These are phyloP conservation scores for Raddia distichophylla DNA, from an alignment of 176 grass and related monocot genomes.

Conservation along the genomic window DNA sequence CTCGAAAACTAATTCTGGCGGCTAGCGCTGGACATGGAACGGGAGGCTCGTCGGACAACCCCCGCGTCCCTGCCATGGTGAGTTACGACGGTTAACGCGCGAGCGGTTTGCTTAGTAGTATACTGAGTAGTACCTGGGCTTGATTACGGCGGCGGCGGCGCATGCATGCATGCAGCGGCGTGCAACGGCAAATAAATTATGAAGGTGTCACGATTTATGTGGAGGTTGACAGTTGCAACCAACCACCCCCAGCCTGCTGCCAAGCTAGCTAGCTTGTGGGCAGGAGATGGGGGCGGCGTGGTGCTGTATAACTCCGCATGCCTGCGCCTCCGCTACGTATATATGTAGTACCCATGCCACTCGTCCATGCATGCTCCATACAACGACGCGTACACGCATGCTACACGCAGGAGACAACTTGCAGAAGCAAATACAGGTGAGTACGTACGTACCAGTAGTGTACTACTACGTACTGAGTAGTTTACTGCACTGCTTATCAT, in stretches of 20 bases:
- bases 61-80: too few species aligned
- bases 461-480: too few species aligned
- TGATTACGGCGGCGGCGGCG: conserved; percentile 13
- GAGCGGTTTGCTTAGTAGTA: too few species aligned
- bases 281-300: conserved; percentile 34
- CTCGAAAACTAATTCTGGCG: too few species aligned
- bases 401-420: not conserved
- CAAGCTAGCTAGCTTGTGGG: not conserved
- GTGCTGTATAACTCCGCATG: conserved; percentile 11
- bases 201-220: not conserved
- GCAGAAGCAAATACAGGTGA: not conserved
- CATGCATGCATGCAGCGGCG: not conserved
- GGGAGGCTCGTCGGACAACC: too few species aligned
- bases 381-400: not conserved
- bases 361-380: not conserved
- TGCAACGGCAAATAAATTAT: conserved; percentile 31
- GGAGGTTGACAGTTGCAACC: conserved; percentile 33
- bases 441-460: too few species aligned
- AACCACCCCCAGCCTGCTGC: not conserved
- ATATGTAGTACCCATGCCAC: not conserved
- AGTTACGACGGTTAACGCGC: too few species aligned
- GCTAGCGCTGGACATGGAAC: too few species aligned
- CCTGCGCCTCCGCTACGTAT: not conserved
- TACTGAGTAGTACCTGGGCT: not conserved
- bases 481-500: not conserved